Percentiles rank a stretch among this genome's conserved stretches.
Evolutionary conservation across 176 grass and related monocot genomes (phyloP).

Genomic region (Eremochloa ophiuroides): DNA sequence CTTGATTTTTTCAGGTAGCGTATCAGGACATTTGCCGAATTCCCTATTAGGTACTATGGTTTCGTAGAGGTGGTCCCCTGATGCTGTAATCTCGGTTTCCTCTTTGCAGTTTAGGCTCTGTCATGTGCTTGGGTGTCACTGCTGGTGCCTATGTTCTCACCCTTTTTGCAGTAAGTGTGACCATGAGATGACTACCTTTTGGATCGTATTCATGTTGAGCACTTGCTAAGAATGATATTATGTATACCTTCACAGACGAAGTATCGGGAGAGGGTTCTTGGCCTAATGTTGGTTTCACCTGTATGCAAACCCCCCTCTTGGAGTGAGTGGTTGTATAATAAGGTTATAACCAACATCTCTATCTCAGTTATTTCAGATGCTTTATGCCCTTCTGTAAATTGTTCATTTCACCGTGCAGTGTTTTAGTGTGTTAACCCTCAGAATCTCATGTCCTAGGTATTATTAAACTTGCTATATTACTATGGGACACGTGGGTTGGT

Average conservation of each 20-base stretch:
- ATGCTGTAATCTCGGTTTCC: slow-evolving; percentile 26
- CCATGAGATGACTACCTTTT: slow-evolving; percentile 9
- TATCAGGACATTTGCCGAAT: neutral
- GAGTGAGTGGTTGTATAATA: slow-evolving; percentile 96
- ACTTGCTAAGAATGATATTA: slow-evolving; percentile 2
- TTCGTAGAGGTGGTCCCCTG: neutral
- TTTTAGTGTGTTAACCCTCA: slow-evolving; percentile 7
- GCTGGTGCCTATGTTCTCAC: slow-evolving; percentile 94
- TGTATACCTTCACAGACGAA: slow-evolving; percentile 54
- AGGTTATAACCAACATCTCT: slow-evolving; percentile 40
- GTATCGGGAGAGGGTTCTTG: slow-evolving; percentile 71
- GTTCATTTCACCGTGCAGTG: neutral
- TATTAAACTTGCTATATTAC: slow-evolving; percentile 89
- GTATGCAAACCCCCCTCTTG: slow-evolving; percentile 96
- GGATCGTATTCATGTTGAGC: neutral
- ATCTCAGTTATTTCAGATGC: neutral
- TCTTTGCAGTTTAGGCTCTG: slow-evolving; percentile 66
- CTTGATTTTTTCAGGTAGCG: slow-evolving; percentile 93
- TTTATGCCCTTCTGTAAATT: neutral
- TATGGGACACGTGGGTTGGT: slow-evolving; percentile 87
- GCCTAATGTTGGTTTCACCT: slow-evolving; percentile 91
- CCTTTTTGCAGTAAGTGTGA: slow-evolving; percentile 71
- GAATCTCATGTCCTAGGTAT: slow-evolving; percentile 38
- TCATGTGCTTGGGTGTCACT: slow-evolving; percentile 96
- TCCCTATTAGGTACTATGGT: neutral